Evolutionary conservation across 2,329 filamentous ascomycete genomes (phyloP), one percentile per base, ranked within the genome.

Genomic region (Fusarium pseudonygamai): DNA sequence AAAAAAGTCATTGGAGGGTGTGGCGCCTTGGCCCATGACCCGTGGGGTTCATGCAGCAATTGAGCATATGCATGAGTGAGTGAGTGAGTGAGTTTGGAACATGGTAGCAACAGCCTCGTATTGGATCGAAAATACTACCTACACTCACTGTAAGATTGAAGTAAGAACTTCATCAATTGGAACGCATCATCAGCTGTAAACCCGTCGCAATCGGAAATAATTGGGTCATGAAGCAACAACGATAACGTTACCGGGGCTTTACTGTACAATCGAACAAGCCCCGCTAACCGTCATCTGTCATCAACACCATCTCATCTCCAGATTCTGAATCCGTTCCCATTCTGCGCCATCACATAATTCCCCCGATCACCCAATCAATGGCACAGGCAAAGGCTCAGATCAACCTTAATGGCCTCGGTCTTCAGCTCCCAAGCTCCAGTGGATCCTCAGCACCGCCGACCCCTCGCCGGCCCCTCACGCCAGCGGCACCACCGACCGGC

Each of bases 391-490:
- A 73, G 34, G 68, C 70, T 50, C 70, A 60, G 49, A 39, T 65
- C 52, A 71, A 61, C 49, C 36, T 59, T 40, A 76, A 75, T 40
- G 67, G 70, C 24, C 75, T 77, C 30, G 75, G 72, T 30, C 76
- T 77, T 20, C 75, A 71, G 40, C 70, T 78, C 26, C 76, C 76
- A 30, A 67, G 60, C 53, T 73, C 66, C 52, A 70, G 74, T 68
- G 75, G 75, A 67, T 60, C 74, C 37, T 60, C 71, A 26, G 73
- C 71, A 53, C 32, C 61, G n/a, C 49, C 62, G 28, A 71, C 69
- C 22, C 60, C 71, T 57, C 61, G 65, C 16, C 74, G 73, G 53
- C 47, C 76, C 32, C 57, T 72, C 18, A 78, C 42, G 7, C 34
- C 64, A 43, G 47, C 62, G 49, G 36, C 32, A 34, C 46, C 60